Evolutionary conservation across 2,329 filamentous ascomycete species (phyloP), one percentile per base, ranked within the genome.

Genomic region (Alternaria triticina): DNA sequence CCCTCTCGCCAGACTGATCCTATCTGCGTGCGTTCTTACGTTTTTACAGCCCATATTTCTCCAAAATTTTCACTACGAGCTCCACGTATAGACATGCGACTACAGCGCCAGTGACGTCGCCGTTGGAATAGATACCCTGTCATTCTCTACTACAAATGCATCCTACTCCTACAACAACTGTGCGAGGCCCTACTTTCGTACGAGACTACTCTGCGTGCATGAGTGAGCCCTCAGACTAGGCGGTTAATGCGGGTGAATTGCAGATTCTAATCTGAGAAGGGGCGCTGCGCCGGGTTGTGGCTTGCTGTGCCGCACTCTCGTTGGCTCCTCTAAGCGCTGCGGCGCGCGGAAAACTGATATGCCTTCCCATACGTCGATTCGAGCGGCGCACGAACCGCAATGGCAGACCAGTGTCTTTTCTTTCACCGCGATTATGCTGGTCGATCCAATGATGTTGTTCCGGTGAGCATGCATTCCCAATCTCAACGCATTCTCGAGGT

Each of bases 321-420:
- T 64, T 64, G 58, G 62, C 22, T 36, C 8, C 27, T 54, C 17
- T 49, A 64, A 61, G 58, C 62, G 62, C 62, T 51, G 49, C 22
- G 58, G 62, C 49, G 58, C 51, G 30, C 40, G 27, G 59, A 44
- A 36, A 57, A 44, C n/a, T 52, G 44, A 46, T 25, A 58, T 15
- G 17, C 17, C 40, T 40, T 23, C 47, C 25, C 12, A 52, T 33
- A 52, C 45, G 45, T 33, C n/a, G 17, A 27, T 17, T 7, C 33
- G 3, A 20, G 23, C 52, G n/a, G 36, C 46, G 6, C n/a, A 11
- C 27, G 20, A 23, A 17, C 20, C 20, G 12, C 20, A n/a, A 40
- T 23, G 10, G 22, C 11, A 50, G 7, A n/a, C 6, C 27, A 30
- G 36, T 22, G 17, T 45, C 20, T 23, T 47, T 13, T 15, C 17